Evolutionary conservation across 1,284 basidiomycete species (phyloP), one percentile per base, ranked within the genome.

Genomic region (Heterobasidion irregulare): DNA sequence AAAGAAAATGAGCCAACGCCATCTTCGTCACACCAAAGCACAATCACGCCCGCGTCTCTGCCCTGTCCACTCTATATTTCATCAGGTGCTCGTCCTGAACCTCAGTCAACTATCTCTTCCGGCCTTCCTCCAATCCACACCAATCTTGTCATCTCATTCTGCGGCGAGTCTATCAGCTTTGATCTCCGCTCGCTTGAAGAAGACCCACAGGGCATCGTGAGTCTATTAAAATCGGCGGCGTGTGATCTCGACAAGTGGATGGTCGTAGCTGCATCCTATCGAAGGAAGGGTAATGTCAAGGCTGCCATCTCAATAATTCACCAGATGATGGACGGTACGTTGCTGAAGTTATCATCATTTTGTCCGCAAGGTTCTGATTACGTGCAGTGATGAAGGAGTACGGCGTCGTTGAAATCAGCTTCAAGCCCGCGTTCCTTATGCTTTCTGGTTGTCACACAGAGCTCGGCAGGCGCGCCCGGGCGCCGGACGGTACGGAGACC

Each of bases 361-460:
- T 32, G 46, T 0, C 12, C 46, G 10, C 10, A 18, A 5, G 2
- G 26, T 33, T 13, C 12, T 43, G 50, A 41, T 26, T 26, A 41
- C n/a, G 50, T 53, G 8, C 50, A 79, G 80, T 75, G 18, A 70
- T 81, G 69, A 65, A 63, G 9, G 60, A 65, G 9, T 68, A 69
- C 53, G 70, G 72, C 8, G 63, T 76, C 15, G 55, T 66, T 2
- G 68, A 72, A 43, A 58, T 64, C 13, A 69, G 75, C 3, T 66
- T 80, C 34, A 76, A 72, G 59, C 78, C 80, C 12, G 76, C 73
- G 0, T 78, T 71, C 62, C 69, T 83, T 8, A 70, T 83, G 63
- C 69, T 82, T 12, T 74, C 80, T 2, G 74, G 75, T 55, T 82
- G 80, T 59, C 76, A 82, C 59, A 68, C 68, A 2, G 80, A 82